Evolutionary conservation across 768 basidiomycete species (phyloP), one percentile per base, ranked within the genome.

Genomic region (Termitomyces eurrhizus): DNA sequence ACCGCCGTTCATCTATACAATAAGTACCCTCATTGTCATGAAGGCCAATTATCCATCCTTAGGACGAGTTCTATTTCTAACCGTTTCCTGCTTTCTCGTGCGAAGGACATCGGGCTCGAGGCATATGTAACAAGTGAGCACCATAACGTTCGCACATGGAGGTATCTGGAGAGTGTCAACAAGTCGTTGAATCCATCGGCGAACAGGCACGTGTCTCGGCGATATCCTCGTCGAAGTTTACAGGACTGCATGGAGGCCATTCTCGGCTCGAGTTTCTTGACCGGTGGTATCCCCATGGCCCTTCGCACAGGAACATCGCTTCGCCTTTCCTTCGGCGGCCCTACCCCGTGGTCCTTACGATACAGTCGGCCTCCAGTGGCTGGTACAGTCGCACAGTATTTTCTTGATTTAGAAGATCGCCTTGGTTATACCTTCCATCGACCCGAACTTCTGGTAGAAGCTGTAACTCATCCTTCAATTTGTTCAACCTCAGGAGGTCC

Each of bases 211-310:
- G 77, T 77, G n/a, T 64, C 56, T 56, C 80, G 88, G 39, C 72
- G 73, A 41, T 83, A 86, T 59, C 84, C 88, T 4, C 80, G 90
- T 32, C 75, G 91, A 58, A 86, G 89, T 66, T 72, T 95, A 63
- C 90, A 92, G 67, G 93, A 95, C 67, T 93, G 89, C 68, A 90
- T 93, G 86, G 94, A 95, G 69, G 89, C 94, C 0, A 78, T 85
- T 6, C 74, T 95, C 4, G 94, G 92, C 12, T 93, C 90, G 2
- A 83, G 84, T 32, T 94, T 88, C 64, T 63, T 86, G 16, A 78
- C 83, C 2, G 93, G 92, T 4, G 90, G 92, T 0, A 83, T 93
- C 41, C 71, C 79, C 11, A 83, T 85, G 78, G 84, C 89, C 2
- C 73, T 96, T 57, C 78, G 74, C 7, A 74, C 84, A 4, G 94